A percentile compares a stretch with the other conserved stretches of the same genome.
Evolutionary conservation across 2,329 filamentous ascomycete genomes (phyloP).

Genomic region (Alternaria infectoria): DNA sequence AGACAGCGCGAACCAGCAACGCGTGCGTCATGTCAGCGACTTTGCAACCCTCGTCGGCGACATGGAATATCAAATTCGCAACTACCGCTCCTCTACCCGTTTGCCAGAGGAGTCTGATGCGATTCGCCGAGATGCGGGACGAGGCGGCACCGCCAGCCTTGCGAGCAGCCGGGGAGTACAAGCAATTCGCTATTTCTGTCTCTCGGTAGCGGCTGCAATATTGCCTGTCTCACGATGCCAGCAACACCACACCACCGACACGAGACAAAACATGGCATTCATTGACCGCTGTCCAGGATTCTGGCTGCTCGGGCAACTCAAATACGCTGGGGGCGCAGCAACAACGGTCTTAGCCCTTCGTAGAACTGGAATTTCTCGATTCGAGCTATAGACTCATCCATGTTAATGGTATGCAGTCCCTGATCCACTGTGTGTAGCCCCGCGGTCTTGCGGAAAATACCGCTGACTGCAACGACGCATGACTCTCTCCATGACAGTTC

Average conservation of each 20-base stretch:
- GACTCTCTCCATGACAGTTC: neutral
- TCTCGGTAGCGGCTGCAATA: constrained; percentile 1
- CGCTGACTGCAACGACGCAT: constrained; percentile 7
- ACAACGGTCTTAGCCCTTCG: neutral
- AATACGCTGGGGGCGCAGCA: neutral
- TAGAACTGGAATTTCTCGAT: neutral
- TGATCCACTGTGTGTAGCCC: constrained; percentile 8
- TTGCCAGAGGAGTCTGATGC: constrained; percentile 1
- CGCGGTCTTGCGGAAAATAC: neutral
- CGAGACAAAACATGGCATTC: neutral
- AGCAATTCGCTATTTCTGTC: constrained; percentile 1
- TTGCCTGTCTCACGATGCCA: neutral
- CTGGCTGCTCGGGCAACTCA: neutral
- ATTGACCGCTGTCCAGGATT: neutral
- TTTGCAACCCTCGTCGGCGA: neutral
- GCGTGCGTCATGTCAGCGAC: constrained; percentile 3
- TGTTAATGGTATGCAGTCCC: constrained; percentile 8
- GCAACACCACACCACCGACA: neutral
- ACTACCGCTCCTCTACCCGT: constrained; percentile 4
- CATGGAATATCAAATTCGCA: neutral
- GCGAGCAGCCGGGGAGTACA: neutral
- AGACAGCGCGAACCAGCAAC: constrained; percentile 6
- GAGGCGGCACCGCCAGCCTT: constrained; percentile 10
- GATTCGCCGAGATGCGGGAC: constrained; percentile 16
- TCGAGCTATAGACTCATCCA: constrained; percentile 7